Evolutionary conservation across 768 basidiomycete species (phyloP).

Genomic region (Agaricus subrufescens): DNA sequence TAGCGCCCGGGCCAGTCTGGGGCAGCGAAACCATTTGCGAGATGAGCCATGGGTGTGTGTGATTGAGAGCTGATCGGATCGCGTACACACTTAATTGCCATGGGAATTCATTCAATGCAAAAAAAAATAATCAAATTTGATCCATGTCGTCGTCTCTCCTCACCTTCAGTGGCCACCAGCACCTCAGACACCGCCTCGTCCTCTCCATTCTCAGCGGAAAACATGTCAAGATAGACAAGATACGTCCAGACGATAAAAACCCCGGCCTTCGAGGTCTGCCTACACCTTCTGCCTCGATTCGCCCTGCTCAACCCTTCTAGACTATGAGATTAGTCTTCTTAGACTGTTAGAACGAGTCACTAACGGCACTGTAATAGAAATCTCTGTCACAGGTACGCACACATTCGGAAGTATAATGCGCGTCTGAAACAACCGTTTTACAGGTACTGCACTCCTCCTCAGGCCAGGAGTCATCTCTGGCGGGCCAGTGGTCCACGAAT

Average conservation of each 20-base stretch:
- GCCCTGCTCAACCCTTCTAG: constrained; percentile 29
- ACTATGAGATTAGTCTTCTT: constrained; percentile 90
- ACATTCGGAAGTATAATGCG: neutral
- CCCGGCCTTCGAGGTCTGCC: constrained; percentile 83
- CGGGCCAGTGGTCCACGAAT: constrained; percentile 78
- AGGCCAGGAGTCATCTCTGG: constrained; percentile 92
- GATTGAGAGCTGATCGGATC: neutral
- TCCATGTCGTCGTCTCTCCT: constrained; percentile 42
- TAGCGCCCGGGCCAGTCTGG: constrained; percentile 58
- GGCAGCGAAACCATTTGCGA: constrained; percentile 14
- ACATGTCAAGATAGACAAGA: constrained; percentile 77
- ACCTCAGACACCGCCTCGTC: constrained; percentile 80
- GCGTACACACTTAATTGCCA: neutral
- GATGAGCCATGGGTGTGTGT: constrained; percentile 16
- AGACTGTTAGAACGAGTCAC: constrained; percentile 86
- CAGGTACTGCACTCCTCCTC: constrained; percentile 87
- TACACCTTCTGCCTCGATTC: neutral
- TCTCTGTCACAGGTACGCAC: constrained; percentile 83
- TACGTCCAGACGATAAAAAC: constrained; percentile 89
- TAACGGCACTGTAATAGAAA: constrained; percentile 93
- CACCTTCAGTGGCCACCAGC: constrained; percentile 74
- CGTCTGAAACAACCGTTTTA: neutral
- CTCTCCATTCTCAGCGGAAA: constrained; percentile 90
- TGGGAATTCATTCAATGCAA: neutral
- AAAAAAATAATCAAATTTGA: neutral